Evolutionary conservation across 2,329 filamentous ascomycete species (phyloP), one percentile per base, ranked within the genome.

Genomic region (Aspergillus arachidicola): DNA sequence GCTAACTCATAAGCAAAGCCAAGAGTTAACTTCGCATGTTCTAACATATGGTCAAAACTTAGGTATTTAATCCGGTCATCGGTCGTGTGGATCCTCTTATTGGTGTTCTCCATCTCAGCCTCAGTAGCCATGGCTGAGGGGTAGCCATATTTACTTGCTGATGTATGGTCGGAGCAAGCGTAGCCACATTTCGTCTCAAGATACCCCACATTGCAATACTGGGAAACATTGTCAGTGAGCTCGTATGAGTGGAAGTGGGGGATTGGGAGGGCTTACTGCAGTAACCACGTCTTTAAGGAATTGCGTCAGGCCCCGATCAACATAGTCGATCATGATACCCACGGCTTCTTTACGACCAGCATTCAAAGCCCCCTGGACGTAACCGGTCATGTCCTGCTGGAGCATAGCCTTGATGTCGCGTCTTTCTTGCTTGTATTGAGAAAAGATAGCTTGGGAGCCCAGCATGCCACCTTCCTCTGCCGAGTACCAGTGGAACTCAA

Each of bases 381-480:
- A 97, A 21, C 94, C 94, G 1, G 93, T 96, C 94, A 98, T 98
- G 79, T 98, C 94, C 80, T 98, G 94, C 82, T 98, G 94, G 60
- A 98, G 86, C 95, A 98, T 98, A 38, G 94, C 94, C 81, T 94
- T 96, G 77, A 98, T 85, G 68, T 94, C 88, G 30, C 89, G 86
- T 36, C 86, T 85, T 26, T 86, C 79, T 75, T 89, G 87, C 78
- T 91, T 89, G 74, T 98, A 98, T 9, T 86, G 81, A 57, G 86
- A 85, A 83, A 97, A 98, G 76, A 98, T 91, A 60, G 91, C 94
- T 77, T 97, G 93, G 72, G 91, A 94, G 63, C 93, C 93, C 4
- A 96, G 85, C 53, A 97, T 83, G 38, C 94, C 93, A 57, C 90
- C 93, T 78, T 97, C 93, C 77, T 97, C 93, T 12, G 92, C 93